phyloP scores from a whole-genome alignment of 257 asterid genomes.

The Eustoma russellianum region DNA sequence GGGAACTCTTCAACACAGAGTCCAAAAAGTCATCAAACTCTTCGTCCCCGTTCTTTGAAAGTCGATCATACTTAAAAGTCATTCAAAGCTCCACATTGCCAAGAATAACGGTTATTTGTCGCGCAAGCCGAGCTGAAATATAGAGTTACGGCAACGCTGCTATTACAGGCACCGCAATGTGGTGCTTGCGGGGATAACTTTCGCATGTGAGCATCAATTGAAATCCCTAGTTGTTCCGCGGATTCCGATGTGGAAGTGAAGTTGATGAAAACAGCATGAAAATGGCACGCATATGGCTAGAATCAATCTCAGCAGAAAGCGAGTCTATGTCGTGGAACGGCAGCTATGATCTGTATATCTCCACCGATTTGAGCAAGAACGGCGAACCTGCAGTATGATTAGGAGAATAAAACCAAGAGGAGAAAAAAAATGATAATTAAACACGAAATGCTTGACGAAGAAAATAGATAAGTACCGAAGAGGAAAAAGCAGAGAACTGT shows the following conservation, averaged over 20 bases:
- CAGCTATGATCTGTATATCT: conserved; percentile 82
- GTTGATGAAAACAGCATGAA: conserved; percentile 54
- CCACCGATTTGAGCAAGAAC: conserved; percentile 60
- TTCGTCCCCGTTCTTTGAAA: conserved; percentile 28
- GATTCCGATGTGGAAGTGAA: conserved; percentile 15
- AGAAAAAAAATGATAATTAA: conserved; percentile 1
- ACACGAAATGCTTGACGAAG: neutral
- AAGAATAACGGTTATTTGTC: conserved; percentile 15
- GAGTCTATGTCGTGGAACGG: conserved; percentile 82
- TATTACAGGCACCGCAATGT: conserved; percentile 55
- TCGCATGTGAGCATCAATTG: conserved; percentile 39
- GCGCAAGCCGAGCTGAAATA: conserved; percentile 41
- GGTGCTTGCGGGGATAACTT: conserved; percentile 28
- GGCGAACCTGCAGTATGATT: conserved; percentile 49
- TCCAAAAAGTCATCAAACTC: conserved; percentile 54
- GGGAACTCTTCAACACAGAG: conserved; percentile 23
- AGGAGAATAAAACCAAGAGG: neutral
- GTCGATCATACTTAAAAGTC: conserved; percentile 24
- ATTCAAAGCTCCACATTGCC: conserved; percentile 58
- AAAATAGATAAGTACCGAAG: conserved; percentile 30
- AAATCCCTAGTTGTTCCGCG: conserved; percentile 39
- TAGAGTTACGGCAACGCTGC: conserved; percentile 45
- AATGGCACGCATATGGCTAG: conserved; percentile 63
- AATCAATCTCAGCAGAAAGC: conserved; percentile 52
- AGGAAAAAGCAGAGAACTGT: conserved; percentile 68